Evolutionary conservation across 176 grass and related monocot genomes (phyloP).

Genomic region (Neostapfia colusana): DNA sequence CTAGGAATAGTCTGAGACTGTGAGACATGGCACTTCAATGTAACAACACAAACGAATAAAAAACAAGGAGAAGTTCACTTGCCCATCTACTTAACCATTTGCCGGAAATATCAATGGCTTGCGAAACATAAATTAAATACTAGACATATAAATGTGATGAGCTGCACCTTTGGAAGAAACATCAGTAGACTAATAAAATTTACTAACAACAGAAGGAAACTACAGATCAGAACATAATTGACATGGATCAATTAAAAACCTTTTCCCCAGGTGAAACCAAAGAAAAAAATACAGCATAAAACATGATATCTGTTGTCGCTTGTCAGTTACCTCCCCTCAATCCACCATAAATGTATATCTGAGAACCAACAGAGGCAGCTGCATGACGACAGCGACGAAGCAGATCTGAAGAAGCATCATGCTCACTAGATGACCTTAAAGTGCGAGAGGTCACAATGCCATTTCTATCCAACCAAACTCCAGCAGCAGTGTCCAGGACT

Average conservation of each 20-base stretch:
- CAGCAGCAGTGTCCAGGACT: conserved; percentile 99
- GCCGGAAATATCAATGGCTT: conserved; percentile 9
- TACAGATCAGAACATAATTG: conserved; percentile 10
- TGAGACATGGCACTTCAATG: neutral
- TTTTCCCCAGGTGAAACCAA: conserved; percentile 18
- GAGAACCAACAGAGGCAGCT: conserved; percentile 74
- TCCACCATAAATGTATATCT: conserved; percentile 89
- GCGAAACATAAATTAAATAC: conserved; percentile 29
- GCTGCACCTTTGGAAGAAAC: conserved; percentile 5
- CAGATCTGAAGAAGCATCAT: conserved; percentile 80
- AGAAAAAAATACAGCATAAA: conserved; percentile 12
- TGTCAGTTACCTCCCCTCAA: conserved; percentile 85
- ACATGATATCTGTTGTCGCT: conserved; percentile 15
- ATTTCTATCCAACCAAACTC: conserved; percentile 98
- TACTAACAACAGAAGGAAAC: conserved; percentile 25
- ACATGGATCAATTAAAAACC: neutral
- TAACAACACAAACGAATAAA: conserved; percentile 18
- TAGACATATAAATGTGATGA: conserved; percentile 16
- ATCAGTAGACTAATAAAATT: neutral
- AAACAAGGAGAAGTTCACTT: conserved; percentile 32
- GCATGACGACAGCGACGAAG: conserved; percentile 97
- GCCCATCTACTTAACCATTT: conserved; percentile 18
- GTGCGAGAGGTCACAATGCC: conserved; percentile 81
- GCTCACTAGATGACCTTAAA: conserved; percentile 77
- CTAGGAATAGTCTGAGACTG: neutral